Conservation (phyloP, 257 asterid genomes). For the Solanum tacnaense region DNA sequence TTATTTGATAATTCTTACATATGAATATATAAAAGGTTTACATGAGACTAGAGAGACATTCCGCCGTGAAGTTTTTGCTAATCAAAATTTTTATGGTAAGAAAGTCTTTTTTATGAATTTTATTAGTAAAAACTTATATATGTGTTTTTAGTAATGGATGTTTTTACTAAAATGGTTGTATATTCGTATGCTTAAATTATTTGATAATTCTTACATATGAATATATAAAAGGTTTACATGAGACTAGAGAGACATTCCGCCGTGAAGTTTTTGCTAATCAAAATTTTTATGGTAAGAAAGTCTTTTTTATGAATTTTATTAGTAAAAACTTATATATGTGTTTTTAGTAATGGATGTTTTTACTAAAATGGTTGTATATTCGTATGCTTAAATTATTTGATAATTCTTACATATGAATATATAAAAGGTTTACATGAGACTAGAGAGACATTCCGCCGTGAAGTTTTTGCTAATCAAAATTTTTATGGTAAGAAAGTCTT, state of each 20-base stretch:
- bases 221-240: slow-evolving; percentile 13
- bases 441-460: slow-evolving; percentile 14
- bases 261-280: slow-evolving; percentile 8
- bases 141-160: not conserved
- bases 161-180: not conserved
- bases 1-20: not conserved
- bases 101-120: not conserved
- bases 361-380: not conserved
- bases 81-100: slow-evolving; percentile 16
- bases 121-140: not conserved
- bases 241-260: slow-evolving; percentile 14
- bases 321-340: not conserved
- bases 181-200: not conserved
- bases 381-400: not conserved
- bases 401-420: not conserved
- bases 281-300: slow-evolving; percentile 18
- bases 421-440: slow-evolving; percentile 14
- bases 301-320: not conserved
- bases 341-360: not conserved
- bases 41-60: slow-evolving; percentile 14
- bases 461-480: slow-evolving; percentile 7
- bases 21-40: slow-evolving; percentile 11
- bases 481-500: slow-evolving; percentile 18
- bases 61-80: slow-evolving; percentile 10
- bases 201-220: not conserved